Conservation (phyloP, 148 eudicot genomes). For the Rheum nobile region DNA sequence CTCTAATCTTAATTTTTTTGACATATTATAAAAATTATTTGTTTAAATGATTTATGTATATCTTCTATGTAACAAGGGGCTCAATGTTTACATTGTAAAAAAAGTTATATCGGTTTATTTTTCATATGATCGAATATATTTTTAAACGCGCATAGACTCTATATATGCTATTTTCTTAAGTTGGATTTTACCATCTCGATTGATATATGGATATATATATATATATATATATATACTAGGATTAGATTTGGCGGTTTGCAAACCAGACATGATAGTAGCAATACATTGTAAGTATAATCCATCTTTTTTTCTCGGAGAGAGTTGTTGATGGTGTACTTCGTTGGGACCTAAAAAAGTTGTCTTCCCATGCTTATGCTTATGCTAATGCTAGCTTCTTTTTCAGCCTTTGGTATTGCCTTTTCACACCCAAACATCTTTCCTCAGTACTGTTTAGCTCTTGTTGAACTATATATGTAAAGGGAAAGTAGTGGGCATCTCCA, state of each 20-base stretch:
- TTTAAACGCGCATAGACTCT: no score
- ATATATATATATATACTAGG: background rate
- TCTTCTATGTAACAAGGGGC: no score
- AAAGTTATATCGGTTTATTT: no score
- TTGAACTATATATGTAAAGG: background rate
- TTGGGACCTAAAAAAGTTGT: constrained; percentile 5
- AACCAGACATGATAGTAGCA: background rate
- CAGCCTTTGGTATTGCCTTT: background rate
- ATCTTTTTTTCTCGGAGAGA: background rate
- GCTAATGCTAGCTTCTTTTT: background rate
- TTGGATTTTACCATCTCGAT: no score
- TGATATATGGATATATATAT: no score
- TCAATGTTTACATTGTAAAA: no score
- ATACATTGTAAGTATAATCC: background rate
- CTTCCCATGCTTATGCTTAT: background rate
- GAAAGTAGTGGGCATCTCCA: constrained; percentile 9
- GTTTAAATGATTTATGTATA: no score
- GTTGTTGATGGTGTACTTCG: background rate
- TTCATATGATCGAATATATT: no score
- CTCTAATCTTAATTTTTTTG: no score
- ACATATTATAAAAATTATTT: no score
- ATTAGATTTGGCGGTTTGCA: background rate
- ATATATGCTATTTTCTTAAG: no score
- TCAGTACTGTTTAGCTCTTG: background rate
- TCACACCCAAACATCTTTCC: background rate